Evolutionary conservation across 2,329 filamentous ascomycete species (phyloP).

Genomic region (Decorospora gaudefroyi): DNA sequence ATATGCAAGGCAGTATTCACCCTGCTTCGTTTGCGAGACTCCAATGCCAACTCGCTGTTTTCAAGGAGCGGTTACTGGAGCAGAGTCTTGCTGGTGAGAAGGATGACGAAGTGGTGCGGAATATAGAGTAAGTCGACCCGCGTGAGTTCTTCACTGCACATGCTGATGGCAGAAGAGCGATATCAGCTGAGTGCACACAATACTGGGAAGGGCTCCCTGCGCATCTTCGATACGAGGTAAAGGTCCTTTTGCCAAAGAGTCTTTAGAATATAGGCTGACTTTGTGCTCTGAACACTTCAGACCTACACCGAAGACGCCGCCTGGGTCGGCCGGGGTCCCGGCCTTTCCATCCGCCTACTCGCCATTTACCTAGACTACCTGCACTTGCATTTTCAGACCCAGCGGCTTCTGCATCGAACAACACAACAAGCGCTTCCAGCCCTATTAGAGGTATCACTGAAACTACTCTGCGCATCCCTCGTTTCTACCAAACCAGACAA

Average conservation of each 20-base stretch:
- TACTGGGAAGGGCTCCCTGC: constrained; percentile 38
- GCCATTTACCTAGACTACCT: constrained; percentile 43
- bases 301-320: constrained; percentile 39
- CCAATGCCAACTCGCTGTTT: constrained; percentile 32
- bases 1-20: constrained; percentile 34
- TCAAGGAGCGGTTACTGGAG: constrained; percentile 42
- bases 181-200: constrained; percentile 33
- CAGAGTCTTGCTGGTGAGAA: constrained; percentile 41
- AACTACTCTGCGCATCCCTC: constrained; percentile 39
- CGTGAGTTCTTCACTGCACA: not conserved
- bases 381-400: constrained; percentile 42
- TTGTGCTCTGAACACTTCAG: too few relatives aligned
- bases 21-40: constrained; percentile 37
- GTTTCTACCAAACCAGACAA: constrained; percentile 42
- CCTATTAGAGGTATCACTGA: constrained; percentile 41
- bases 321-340: constrained; percentile 34
- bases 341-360: constrained; percentile 34
- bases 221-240: constrained; percentile 45
- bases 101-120: constrained; percentile 34
- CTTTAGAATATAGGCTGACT: too few relatives aligned
- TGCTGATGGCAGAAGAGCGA: constrained; percentile 27
- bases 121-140: constrained; percentile 33
- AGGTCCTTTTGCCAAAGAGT: too few relatives aligned
- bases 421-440: constrained; percentile 39
- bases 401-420: constrained; percentile 41